A percentile compares a stretch with the other conserved stretches of the same genome.
phyloP scores from a whole-genome alignment of 805 yeast genomes.

The Zygoascus flipseniorum region DNA sequence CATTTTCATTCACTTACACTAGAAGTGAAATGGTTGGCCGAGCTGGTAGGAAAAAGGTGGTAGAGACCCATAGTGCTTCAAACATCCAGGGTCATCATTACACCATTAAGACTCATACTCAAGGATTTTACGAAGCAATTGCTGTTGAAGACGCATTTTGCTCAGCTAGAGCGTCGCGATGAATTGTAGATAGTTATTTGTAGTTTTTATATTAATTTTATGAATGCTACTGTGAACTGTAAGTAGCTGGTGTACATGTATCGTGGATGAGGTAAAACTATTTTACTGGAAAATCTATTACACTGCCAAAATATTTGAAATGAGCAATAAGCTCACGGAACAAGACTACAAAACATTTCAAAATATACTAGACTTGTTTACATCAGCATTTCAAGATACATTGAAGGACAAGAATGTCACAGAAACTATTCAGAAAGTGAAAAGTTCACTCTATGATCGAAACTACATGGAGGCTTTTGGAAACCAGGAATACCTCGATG shows the following conservation, averaged over 20 bases:
- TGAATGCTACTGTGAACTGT: too few species aligned
- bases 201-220: too few species aligned
- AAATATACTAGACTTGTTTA: slow-evolving; percentile 22
- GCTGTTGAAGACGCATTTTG: slow-evolving; percentile 85
- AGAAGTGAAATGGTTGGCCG: slow-evolving; percentile 48
- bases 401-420: slow-evolving; percentile 20
- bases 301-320: not conserved
- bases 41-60: slow-evolving; percentile 35
- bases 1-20: slow-evolving; percentile 78
- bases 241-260: too few species aligned
- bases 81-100: slow-evolving; percentile 65
- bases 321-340: not conserved
- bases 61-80: slow-evolving; percentile 46
- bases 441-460: slow-evolving; percentile 58
- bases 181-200: not conserved
- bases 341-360: slow-evolving; percentile 3
- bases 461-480: slow-evolving; percentile 66
- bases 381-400: slow-evolving; percentile 19
- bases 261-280: too few species aligned
- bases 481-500: slow-evolving; percentile 52
- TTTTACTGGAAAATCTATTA: not conserved
- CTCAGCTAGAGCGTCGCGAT: not conserved
- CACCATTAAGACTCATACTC: slow-evolving; percentile 67
- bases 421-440: slow-evolving; percentile 54
- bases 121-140: slow-evolving; percentile 91